Base-by-base conservation (phyloP, 139 green algal species). In the Chlamydomonas applanata region DNA sequence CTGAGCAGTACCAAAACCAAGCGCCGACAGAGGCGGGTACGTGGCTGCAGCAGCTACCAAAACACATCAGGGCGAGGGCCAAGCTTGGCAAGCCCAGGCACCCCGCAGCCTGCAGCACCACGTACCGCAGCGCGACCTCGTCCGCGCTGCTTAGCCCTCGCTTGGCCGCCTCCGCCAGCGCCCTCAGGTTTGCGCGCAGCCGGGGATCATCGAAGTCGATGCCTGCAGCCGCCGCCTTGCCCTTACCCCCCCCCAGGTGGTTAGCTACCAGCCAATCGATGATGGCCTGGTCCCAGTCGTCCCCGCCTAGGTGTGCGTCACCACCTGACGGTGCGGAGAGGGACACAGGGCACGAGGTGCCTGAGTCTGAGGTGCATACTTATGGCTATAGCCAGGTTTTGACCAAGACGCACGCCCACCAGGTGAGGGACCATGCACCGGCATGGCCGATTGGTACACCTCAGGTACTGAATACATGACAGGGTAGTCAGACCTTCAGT, bases 281-380 rank as follows among this genome's bases (percentile, higher is more conserved):
- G 25, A 97, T 89, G 5, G 74, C 82, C 13, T 80, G 78, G 57
- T 97, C 92, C 84, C 89, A 97, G 74, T 97, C 93, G 62, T 97
- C 93, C 2, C 93, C 93, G 7, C 93, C 93, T 35, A 97, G 79
- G 71, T 90, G 82, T 4, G 88, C 54, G 69, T 98, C 93, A 30
- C 93, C 93, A 4, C 91, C 84, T 89, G 74, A 29, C 11, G n/a
- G n/a, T n/a, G n/a, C n/a, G n/a, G n/a, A n/a, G n/a, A n/a, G n/a
- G n/a, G n/a, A n/a, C n/a, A 65, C 16, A 33, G 46, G 16, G 17
- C 17, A 17, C 46, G 40, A 49, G 40, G 40, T 49, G 40, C 11
- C 40, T 19, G 40, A 49, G 7, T 49, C 7, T 7, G 40, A 49
- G 11, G 40, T 49, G 40, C 11, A 44, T 54, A 54, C 17, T 68